A percentile compares a stretch with the other conserved stretches of the same genome.
These are phyloP conservation scores for Cutaneotrichosporon cyanovorans DNA, from an alignment of 1,284 basidiomycete species.

Conservation along the genomic window DNA sequence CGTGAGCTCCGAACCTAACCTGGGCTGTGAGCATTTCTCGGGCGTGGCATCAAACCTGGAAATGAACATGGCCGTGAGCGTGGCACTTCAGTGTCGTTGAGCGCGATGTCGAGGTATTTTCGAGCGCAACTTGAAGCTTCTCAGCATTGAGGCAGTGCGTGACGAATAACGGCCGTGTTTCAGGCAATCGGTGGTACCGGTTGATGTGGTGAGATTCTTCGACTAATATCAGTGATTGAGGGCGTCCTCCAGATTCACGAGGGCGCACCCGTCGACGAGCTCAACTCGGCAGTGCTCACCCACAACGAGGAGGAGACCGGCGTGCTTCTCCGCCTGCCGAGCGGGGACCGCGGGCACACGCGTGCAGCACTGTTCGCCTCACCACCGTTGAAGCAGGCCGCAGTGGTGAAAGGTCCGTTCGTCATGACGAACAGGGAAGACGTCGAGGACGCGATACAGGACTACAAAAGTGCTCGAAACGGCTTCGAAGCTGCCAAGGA, in stretches of 20 bases:
- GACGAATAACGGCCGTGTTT: too few relatives aligned
- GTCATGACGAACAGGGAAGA: slow-evolving; percentile 76
- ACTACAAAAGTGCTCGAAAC: slow-evolving; percentile 70
- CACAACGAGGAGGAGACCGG: slow-evolving; percentile 32
- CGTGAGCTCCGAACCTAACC: too few relatives aligned
- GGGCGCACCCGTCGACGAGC: slow-evolving; percentile 50
- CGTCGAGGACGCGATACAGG: slow-evolving; percentile 71
- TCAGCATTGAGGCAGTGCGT: too few relatives aligned
- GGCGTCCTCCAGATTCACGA: slow-evolving; percentile 1
- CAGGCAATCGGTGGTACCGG: too few relatives aligned
- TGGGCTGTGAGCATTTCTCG: too few relatives aligned
- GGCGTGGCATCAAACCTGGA: background rate
- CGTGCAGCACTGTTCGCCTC: slow-evolving; percentile 73
- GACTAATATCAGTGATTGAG: slow-evolving; percentile 27
- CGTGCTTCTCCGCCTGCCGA: slow-evolving; percentile 26
- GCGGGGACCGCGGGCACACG: background rate
- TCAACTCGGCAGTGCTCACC: slow-evolving; percentile 61
- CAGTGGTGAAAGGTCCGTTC: slow-evolving; percentile 55
- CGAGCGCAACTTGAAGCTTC: too few relatives aligned
- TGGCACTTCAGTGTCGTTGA: too few relatives aligned
- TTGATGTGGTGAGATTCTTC: too few relatives aligned
- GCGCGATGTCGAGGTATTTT: too few relatives aligned
- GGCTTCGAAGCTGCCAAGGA: slow-evolving; percentile 84
- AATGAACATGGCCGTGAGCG: too few relatives aligned
- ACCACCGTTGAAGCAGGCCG: slow-evolving; percentile 79